Base-by-base conservation (phyloP, 441 rosid species). In the Populus hybrid region DNA sequence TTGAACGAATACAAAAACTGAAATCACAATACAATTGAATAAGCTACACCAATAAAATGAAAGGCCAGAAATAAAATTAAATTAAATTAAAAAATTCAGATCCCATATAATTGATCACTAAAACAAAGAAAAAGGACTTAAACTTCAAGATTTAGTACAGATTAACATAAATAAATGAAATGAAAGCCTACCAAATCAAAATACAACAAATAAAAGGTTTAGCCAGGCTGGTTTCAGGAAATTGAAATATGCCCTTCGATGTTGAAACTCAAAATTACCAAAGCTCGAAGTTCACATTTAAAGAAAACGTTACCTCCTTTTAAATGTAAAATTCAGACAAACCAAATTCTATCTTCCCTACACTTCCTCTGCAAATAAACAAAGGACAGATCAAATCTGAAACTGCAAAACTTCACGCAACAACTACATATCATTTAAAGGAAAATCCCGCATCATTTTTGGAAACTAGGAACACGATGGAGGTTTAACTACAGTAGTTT, bases 361-460 rank as follows among this genome's bases (percentile, higher is more conserved):
- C 64, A 50, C 32, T 72, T 69, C 6, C 72, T 70, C 21, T 36
- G 46, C 69, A 74, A 67, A 6, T 30, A 70, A 79, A 19, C 76
- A 42, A 68, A 57, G 32, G 71, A 69, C 40, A 38, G 63, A 61
- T 69, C 32, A 69, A 64, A 50, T 34, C 70, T 70, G n/a, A 28
- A 36, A 28, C n/a, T 32, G 21, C 32, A 28, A 79, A 71, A 38
- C 34, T 32, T 69, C 70, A 36, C 32, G 72, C 24, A 23, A 28
- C 6, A 71, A 28, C 9, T 28, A 35, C 71, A 9, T 24, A 4
- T 53, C 28, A 69, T 35, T 34, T 3, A 19, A 26, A 63, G 23
- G 64, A 5, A 8, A 65, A 71, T 28, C 65, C 66, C 66, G 1
- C 66, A 9, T 21, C 28, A 23, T 9, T 63, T 9, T 21, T 63